Conservation (phyloP, 2,329 filamentous ascomycete species). For the Canariomyces notabilis region DNA sequence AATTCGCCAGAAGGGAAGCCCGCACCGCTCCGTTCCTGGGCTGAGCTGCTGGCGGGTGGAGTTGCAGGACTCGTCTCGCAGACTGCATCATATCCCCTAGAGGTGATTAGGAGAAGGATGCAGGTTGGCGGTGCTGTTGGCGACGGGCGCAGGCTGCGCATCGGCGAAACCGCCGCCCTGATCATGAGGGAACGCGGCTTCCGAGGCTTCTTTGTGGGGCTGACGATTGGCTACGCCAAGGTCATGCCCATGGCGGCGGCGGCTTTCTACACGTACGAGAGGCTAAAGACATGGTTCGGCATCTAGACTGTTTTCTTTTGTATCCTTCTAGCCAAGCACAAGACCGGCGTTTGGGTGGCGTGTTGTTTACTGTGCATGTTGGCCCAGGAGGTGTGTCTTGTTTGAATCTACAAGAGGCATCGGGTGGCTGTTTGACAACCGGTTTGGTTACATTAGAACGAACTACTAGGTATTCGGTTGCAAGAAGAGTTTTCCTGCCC, state of each 20-base stretch:
- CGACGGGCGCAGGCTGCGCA: constrained; percentile 72
- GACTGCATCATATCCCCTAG: constrained; percentile 87
- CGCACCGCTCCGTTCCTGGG: constrained; percentile 73
- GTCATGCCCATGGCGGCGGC: constrained; percentile 82
- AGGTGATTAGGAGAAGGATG: constrained; percentile 89
- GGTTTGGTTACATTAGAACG: not conserved
- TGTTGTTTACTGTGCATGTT: no score
- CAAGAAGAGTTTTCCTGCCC: no score
- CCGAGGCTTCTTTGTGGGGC: constrained; percentile 82
- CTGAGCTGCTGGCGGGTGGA: constrained; percentile 79
- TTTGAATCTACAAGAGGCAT: not conserved
- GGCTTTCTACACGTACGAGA: constrained; percentile 62
- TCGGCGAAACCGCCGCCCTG: constrained; percentile 70
- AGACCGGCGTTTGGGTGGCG: constrained; percentile 18
- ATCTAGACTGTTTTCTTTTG: constrained; percentile 44
- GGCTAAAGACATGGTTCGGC: constrained; percentile 57
- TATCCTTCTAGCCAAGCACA: constrained; percentile 6
- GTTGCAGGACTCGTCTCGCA: constrained; percentile 85
- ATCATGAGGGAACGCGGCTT: constrained; percentile 73
- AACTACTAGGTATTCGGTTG: not conserved
- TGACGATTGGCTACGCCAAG: constrained; percentile 94
- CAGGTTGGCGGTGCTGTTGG: constrained; percentile 93
- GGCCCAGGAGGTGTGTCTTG: not conserved
- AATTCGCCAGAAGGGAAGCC: constrained; percentile 55
- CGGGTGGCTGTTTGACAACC: not conserved